Base-by-base conservation (phyloP, 768 basidiomycete genomes). In the Ramaria sp. region DNA sequence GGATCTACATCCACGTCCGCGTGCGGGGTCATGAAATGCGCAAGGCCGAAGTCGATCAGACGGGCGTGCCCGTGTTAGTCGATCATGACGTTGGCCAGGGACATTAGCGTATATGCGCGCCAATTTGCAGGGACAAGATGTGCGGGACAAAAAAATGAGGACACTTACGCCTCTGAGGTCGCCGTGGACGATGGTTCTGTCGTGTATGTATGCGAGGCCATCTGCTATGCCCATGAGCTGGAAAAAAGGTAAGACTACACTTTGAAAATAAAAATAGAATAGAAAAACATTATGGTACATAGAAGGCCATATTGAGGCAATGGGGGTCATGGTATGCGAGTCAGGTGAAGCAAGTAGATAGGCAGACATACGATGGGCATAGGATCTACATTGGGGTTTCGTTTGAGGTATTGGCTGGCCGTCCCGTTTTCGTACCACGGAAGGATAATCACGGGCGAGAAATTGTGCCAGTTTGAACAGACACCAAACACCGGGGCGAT, bases 21-120 rank as follows among this genome's bases (percentile, higher is more conserved):
- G 34, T 9, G 13, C 34, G 34, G 3, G 34, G 3, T 7, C 34
- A 37, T 41, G 11, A 39, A 39, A 27, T 38, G 52, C 4, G 52
- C 37, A 6, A 59, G 50, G 31, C 59, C 58, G 53, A 60, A 59
- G 42, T 59, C 59, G 31, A 57, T 43, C 20, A 60, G 31, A 5
- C 51, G 33, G 2, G 51, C 51, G 31, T 49, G 59, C 7, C 39
- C 31, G 19, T 24, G 34, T 12, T 39, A 49, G 27, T 59, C 50
- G 20, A 60, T 53, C 34, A 60, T 49, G 15, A 60, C 46, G 43
- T 59, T 59, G 19, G 46, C 47, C 59, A 27, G 3, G 34, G 34
- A 2, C 3, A 13, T 37, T 13, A 37, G 34, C 34, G 13, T 37
- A 37, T 37, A 37, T 37, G 34, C 4, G 34, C 13, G 34, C 34